Conservation (phyloP, 2,329 filamentous ascomycete species). For the Aureobasidium sp. region DNA sequence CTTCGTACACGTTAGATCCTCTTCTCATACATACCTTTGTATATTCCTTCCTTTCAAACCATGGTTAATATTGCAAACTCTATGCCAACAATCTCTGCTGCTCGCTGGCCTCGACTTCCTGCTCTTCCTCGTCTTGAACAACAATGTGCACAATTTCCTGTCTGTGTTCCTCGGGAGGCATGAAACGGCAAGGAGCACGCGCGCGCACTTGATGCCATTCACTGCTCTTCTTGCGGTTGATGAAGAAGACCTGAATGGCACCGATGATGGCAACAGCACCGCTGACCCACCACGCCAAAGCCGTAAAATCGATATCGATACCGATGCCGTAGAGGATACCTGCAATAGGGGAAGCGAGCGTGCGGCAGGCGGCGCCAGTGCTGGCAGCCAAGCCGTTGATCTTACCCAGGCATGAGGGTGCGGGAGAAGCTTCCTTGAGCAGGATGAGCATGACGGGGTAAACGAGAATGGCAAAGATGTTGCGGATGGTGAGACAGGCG, state of each 20-base stretch:
- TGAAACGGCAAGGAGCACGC: slow-evolving; percentile 25
- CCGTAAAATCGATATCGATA: slow-evolving; percentile 50
- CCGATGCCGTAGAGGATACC: slow-evolving; percentile 61
- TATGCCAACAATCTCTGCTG: slow-evolving; percentile 4
- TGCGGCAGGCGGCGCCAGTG: slow-evolving; percentile 64
- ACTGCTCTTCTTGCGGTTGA: slow-evolving; percentile 43
- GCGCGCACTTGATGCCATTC: slow-evolving; percentile 22
- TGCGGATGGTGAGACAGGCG: slow-evolving; percentile 57
- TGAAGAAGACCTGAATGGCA: slow-evolving; percentile 50
- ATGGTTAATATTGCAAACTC: not conserved
- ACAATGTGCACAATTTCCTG: slow-evolving; percentile 20
- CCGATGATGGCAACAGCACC: slow-evolving; percentile 50
- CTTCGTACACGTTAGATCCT: not conserved
- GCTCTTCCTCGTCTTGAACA: slow-evolving; percentile 17
- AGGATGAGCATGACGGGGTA: slow-evolving; percentile 64
- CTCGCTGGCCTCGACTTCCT: slow-evolving; percentile 1
- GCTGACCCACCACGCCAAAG: slow-evolving; percentile 58
- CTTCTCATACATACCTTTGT: not conserved
- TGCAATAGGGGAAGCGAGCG: slow-evolving; percentile 60
- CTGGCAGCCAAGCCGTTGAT: slow-evolving; percentile 68
- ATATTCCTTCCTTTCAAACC: not conserved
- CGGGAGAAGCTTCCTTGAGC: slow-evolving; percentile 64
- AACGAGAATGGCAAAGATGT: slow-evolving; percentile 60
- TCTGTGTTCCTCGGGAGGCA: slow-evolving; percentile 21
- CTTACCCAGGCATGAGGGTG: slow-evolving; percentile 55